A percentile compares a stretch with the other conserved stretches of the same genome.
Evolutionary conservation across 805 yeast species (phyloP).

Genomic region (Starmerella vitae): DNA sequence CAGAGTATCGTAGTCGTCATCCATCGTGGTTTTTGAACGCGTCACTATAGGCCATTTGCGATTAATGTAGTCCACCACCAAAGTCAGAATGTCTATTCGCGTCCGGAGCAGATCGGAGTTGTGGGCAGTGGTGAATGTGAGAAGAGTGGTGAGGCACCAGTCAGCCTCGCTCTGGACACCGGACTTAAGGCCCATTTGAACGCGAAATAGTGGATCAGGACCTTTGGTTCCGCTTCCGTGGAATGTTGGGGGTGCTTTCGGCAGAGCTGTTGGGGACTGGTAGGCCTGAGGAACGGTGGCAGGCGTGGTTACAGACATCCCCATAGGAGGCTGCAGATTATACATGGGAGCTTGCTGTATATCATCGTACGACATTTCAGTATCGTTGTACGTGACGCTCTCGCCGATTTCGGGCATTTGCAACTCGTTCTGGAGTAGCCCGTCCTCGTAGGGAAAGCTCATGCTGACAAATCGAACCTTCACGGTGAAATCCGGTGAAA

Average conservation of each 20-base stretch:
- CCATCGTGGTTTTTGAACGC: slow-evolving; percentile 8
- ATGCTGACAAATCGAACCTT: too few species aligned
- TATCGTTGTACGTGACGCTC: too few species aligned
- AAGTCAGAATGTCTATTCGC: slow-evolving; percentile 11
- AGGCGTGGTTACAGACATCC: slow-evolving; percentile 27
- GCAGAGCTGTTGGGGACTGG: slow-evolving; percentile 21
- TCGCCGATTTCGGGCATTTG: too few species aligned
- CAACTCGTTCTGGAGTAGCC: too few species aligned
- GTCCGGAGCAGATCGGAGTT: slow-evolving; percentile 13
- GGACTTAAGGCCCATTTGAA: slow-evolving; percentile 54
- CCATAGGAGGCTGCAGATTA: slow-evolving; percentile 24
- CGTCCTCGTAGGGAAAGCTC: not conserved
- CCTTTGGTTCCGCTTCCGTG: slow-evolving; percentile 36
- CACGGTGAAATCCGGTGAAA: too few species aligned
- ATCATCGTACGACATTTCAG: not conserved
- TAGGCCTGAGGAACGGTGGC: slow-evolving; percentile 24
- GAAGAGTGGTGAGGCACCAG: slow-evolving; percentile 52
- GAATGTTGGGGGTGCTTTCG: slow-evolving; percentile 12
- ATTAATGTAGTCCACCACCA: slow-evolving; percentile 8
- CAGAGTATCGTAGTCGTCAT: slow-evolving; percentile 11
- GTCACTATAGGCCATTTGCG: slow-evolving; percentile 12
- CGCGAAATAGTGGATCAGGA: slow-evolving; percentile 47
- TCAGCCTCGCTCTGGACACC: slow-evolving; percentile 53
- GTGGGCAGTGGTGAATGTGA: slow-evolving; percentile 29
- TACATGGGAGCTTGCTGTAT: slow-evolving; percentile 15